Percentiles rank a stretch among this genome's conserved stretches.
These are phyloP conservation scores for Schoenoplectus tabernaemontani DNA, from an alignment of 202 grass and related monocot species.

Conservation along the genomic window DNA sequence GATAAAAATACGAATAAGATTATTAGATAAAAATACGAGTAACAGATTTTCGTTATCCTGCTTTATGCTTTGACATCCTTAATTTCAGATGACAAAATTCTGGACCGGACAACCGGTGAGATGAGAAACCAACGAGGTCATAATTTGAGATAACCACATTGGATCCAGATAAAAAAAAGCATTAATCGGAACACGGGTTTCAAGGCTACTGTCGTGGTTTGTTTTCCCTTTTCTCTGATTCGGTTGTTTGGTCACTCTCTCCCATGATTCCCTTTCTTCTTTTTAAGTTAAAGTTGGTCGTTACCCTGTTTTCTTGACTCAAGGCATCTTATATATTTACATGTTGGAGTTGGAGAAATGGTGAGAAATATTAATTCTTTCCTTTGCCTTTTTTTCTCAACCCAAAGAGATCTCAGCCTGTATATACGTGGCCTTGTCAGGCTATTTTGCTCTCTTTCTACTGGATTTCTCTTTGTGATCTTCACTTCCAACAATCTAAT, in stretches of 20 bases:
- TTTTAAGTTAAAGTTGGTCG: slow-evolving; percentile 33
- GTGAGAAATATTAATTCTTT: background rate
- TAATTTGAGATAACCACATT: background rate
- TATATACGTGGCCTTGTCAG: background rate
- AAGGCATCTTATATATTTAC: background rate
- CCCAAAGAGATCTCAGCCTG: background rate
- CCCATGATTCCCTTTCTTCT: slow-evolving; percentile 47
- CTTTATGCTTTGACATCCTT: too few species aligned
- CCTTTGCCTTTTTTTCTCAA: slow-evolving; percentile 2
- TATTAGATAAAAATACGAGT: too few species aligned
- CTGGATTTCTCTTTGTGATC: background rate
- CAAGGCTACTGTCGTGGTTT: slow-evolving; percentile 23
- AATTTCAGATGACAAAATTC: background rate
- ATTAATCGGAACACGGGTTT: slow-evolving; percentile 17
- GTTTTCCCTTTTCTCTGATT: slow-evolving; percentile 27
- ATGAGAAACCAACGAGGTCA: background rate
- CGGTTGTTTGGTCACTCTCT: slow-evolving; percentile 28
- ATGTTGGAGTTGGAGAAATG: background rate
- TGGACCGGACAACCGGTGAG: background rate
- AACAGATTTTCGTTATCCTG: too few species aligned
- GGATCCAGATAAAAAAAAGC: background rate
- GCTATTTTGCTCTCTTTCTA: background rate
- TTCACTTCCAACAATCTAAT: background rate
- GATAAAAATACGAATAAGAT: too few species aligned
- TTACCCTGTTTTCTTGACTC: too few species aligned